Conservation (phyloP, 352 stramenopile genomes). For the Paralagenidium karlingii region DNA sequence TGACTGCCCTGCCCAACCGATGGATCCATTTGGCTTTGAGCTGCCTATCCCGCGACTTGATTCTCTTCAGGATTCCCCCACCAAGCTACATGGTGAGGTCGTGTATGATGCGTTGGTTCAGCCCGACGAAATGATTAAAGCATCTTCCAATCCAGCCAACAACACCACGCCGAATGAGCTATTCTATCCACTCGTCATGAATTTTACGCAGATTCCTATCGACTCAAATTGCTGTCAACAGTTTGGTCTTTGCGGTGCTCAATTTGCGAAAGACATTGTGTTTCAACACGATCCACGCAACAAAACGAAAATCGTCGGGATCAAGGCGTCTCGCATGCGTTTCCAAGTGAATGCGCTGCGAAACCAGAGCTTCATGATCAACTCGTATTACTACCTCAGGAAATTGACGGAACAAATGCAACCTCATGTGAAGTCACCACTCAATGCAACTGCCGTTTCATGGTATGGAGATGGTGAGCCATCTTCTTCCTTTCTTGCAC, state of each 20-base stretch:
- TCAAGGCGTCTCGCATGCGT: slow-evolving; percentile 66
- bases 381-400: slow-evolving; percentile 80
- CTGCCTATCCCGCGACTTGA: slow-evolving; percentile 11
- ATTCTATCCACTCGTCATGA: slow-evolving; percentile 73
- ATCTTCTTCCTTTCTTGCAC: too few species aligned
- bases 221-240: slow-evolving; percentile 83
- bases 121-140: too few species aligned
- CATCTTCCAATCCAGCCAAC: too few species aligned
- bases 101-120: slow-evolving; percentile 6
- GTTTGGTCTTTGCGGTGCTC: slow-evolving; percentile 76
- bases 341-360: slow-evolving; percentile 79
- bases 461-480: too few species aligned
- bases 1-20: slow-evolving; percentile 60
- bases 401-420: slow-evolving; percentile 9
- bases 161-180: slow-evolving; percentile 47
- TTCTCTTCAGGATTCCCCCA: slow-evolving; percentile 7
- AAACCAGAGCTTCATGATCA: slow-evolving; percentile 84
- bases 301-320: slow-evolving; percentile 10
- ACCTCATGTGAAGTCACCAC: not conserved
- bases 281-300: slow-evolving; percentile 17
- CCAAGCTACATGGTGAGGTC: slow-evolving; percentile 7
- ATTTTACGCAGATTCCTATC: slow-evolving; percentile 79
- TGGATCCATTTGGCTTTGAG: slow-evolving; percentile 75
- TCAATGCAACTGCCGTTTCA: too few species aligned
- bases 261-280: slow-evolving; percentile 77